These are phyloP conservation scores for Arachnomyces sp. DNA, from an alignment of 2,329 filamentous ascomycete genomes.

Conservation along the genomic window DNA sequence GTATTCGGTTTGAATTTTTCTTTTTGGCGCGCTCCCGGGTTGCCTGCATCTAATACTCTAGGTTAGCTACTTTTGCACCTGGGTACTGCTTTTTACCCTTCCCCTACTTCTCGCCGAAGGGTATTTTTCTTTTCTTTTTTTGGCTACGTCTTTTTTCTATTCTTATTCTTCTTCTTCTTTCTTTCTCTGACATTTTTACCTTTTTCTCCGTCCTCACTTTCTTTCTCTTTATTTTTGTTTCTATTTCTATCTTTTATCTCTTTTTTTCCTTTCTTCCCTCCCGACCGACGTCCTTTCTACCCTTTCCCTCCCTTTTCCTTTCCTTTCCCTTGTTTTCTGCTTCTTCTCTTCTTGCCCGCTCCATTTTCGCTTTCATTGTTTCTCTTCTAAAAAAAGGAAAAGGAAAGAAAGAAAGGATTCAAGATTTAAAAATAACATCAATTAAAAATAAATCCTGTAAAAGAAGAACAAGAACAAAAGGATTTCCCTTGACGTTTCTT, in stretches of 20 bases:
- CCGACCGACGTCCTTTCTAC: constrained; percentile 11
- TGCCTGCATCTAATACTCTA: too few species aligned
- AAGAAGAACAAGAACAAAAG: too few species aligned
- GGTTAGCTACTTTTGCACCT: too few species aligned
- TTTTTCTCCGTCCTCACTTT: constrained; percentile 1
- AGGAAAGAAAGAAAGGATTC: too few species aligned
- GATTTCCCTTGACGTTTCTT: background rate
- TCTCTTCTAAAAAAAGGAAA: too few species aligned
- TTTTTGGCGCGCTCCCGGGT: too few species aligned
- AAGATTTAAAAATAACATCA: too few species aligned
- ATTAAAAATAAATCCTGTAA: too few species aligned
- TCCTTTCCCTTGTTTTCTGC: constrained; percentile 6
- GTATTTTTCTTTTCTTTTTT: too few species aligned
- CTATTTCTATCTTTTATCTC: constrained; percentile 11
- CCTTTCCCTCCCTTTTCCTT: constrained; percentile 8
- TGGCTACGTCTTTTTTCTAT: background rate
- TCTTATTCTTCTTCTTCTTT: constrained; percentile 14
- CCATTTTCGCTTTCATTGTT: background rate
- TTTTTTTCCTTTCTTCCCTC: constrained; percentile 13
- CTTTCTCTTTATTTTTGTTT: constrained; percentile 12
- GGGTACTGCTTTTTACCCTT: too few species aligned
- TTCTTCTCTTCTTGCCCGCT: constrained; percentile 1
- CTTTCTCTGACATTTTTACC: constrained; percentile 10
- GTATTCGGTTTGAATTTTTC: too few species aligned
- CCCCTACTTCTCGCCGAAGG: too few species aligned